These are phyloP conservation scores for Suillus subalutaceus DNA, from an alignment of 768 basidiomycete species.

Conservation along the genomic window DNA sequence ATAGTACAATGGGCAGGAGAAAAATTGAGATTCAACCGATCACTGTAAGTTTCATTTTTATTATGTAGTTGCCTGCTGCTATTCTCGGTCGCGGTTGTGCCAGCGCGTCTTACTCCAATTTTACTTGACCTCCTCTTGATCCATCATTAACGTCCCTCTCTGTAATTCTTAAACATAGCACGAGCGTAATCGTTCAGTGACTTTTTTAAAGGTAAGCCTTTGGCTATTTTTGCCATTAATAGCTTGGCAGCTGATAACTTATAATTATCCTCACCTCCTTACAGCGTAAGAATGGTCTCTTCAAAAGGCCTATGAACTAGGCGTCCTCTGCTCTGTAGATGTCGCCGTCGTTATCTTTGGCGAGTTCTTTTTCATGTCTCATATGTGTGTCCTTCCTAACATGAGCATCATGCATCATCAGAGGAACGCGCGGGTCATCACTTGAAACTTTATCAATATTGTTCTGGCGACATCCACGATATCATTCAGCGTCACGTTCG, in stretches of 20 bases:
- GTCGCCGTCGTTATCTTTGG: conserved; percentile 89
- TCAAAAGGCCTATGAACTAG: conserved; percentile 93
- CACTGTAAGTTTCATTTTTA: conserved; percentile 52
- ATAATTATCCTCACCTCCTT: conserved; percentile 25
- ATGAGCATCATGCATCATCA: conserved; percentile 44
- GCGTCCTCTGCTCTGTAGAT: conserved; percentile 87
- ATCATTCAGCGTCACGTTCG: conserved; percentile 71
- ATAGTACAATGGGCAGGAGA: conserved; percentile 62
- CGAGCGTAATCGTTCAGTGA: conserved; percentile 89
- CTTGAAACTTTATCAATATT: conserved; percentile 81
- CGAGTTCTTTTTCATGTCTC: conserved; percentile 34
- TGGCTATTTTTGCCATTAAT: conserved; percentile 61
- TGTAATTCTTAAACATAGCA: conserved; percentile 64
- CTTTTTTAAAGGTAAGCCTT: conserved; percentile 80
- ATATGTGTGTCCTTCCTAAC: conserved; percentile 9
- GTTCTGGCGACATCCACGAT: conserved; percentile 68
- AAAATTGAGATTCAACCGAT: conserved; percentile 86
- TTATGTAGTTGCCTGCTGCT: conserved; percentile 16
- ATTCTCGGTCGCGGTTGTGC: conserved; percentile 22
- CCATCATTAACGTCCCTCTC: conserved; percentile 34
- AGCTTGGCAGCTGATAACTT: conserved; percentile 43
- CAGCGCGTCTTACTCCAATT: conserved; percentile 30
- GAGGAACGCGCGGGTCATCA: conserved; percentile 81
- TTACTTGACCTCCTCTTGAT: conserved; percentile 28
- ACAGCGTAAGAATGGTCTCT: conserved; percentile 87